Evolutionary conservation across 148 eudicot genomes (phyloP), one percentile per base, ranked within the genome.

Genomic region (Hydrangea macrophylla): DNA sequence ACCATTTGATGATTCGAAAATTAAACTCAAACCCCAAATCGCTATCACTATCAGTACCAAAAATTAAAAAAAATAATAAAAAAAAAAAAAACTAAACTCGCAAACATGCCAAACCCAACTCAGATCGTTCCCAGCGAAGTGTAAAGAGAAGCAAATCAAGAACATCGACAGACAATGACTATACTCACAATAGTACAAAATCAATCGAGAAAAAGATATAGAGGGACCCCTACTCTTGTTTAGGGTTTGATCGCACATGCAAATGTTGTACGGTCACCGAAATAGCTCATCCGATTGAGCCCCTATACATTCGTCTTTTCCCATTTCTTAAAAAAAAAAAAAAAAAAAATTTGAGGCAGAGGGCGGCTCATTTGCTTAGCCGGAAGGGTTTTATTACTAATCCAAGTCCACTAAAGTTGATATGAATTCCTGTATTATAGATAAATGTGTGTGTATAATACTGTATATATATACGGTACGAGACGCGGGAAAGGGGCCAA

Each of bases 401-500:
- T n/a, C n/a, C n/a, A n/a, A n/a, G n/a, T n/a, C n/a, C n/a, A n/a
- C n/a, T n/a, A n/a, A n/a, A n/a, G n/a, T n/a, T n/a, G n/a, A n/a
- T n/a, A n/a, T n/a, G n/a, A n/a, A n/a, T 33, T 54, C 26, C 25
- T 32, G 36, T 33, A 7, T 9, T 25, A 18, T 39, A 32, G 20
- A 15, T 26, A 63, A 5, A 44, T 42, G 9, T 9, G n/a, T 22
- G n/a, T 33, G 45, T 39, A 27, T 39, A 13, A 42, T 3, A 27
- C 8, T 25, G 44, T 7, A 54, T 9, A 1, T 50, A 9, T 11
- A 5, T n/a, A 26, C 6, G 50, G 70, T 66, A 50, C 30, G 31
- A 53, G 25, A 50, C 12, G 70, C 70, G 60, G 70, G 70, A 55
- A 55, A 67, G 55, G 5, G 7, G n/a, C n/a, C n/a, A 44, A 24